Base-by-base conservation (phyloP, 179 eudicot genomes). In the Sideroxylon spinosum region DNA sequence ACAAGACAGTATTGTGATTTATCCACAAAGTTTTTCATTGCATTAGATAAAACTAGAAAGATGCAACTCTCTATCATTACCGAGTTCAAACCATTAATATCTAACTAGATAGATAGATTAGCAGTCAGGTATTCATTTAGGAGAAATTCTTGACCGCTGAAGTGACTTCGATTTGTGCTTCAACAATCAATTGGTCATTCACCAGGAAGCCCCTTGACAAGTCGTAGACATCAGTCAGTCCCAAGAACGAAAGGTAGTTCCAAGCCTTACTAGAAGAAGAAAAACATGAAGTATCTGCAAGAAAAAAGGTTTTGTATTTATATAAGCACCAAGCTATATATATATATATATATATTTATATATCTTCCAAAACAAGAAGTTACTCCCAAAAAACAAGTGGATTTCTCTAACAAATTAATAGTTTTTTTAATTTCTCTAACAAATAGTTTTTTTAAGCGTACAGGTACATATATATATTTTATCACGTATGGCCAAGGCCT, bases 141-240 rank as follows among this genome's bases (percentile, higher is more conserved):
- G 73, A 71, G 44, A 71, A 71, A 6, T 17, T 14, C 12, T 14
- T 52, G 12, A 71, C 60, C 12, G 32, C 74, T 26, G 32, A 23
- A 4, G 23, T 3, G 6, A 8, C 10, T 13, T 5, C 25, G 14
- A 71, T 22, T n/a, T 49, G n/a, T 8, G n/a, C 57, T 25, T 71
- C 74, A 71, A 71, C 32, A 23, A 50, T 50, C 37, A 71, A 50
- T 22, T 60, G 50, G 46, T 71, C 74, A 7, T 71, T 71, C 19
- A 71, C 59, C 19, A 71, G 74, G n/a, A 71, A 49, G 60, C 74
- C 74, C 32, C 12, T 71, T 4, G 74, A 71, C 6, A 9, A 7
- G 44, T 71, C 74, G 22, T 14, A 28, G 17, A 71, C 2, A 7
- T 4, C 60, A 6, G 5, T 25, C 44, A 71, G 13, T 25, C 9